phyloP scores from a whole-genome alignment of 768 basidiomycete genomes.

The Sarcodon aspratus region DNA sequence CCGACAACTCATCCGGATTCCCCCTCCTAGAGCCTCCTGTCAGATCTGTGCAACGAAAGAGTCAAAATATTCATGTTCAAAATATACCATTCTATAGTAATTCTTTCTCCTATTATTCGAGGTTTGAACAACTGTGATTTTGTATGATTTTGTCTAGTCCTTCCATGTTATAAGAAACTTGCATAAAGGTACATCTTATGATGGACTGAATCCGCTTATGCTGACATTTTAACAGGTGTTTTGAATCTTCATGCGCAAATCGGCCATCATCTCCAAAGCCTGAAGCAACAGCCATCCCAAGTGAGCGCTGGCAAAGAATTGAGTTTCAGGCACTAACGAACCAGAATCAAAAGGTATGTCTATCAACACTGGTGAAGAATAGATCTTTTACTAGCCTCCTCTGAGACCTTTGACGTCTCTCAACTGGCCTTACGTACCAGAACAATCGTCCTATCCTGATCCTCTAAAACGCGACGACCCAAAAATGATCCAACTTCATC shows the following conservation, averaged over 20 bases:
- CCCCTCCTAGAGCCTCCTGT: constrained; percentile 22
- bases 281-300: neutral
- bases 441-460: constrained; percentile 69
- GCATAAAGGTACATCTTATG: constrained; percentile 49
- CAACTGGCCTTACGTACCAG: constrained; percentile 82
- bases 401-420: constrained; percentile 64
- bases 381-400: constrained; percentile 7
- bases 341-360: neutral
- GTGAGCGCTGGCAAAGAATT: neutral
- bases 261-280: neutral
- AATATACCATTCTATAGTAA: constrained; percentile 58
- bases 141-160: constrained; percentile 35
- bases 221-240: neutral
- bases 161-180: constrained; percentile 61
- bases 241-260: neutral
- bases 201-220: neutral
- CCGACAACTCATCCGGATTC: too few species aligned
- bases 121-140: neutral
- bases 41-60: constrained; percentile 43
- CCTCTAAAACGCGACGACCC: constrained; percentile 82
- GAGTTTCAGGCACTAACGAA: neutral
- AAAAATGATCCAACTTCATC: constrained; percentile 55
- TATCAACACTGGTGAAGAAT: neutral
- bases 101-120: neutral
- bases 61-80: constrained; percentile 66